Percentiles rank a stretch among this genome's conserved stretches.
These are phyloP conservation scores for Dalbergia cultrata DNA, from an alignment of 306 rosid species.

Conservation along the genomic window DNA sequence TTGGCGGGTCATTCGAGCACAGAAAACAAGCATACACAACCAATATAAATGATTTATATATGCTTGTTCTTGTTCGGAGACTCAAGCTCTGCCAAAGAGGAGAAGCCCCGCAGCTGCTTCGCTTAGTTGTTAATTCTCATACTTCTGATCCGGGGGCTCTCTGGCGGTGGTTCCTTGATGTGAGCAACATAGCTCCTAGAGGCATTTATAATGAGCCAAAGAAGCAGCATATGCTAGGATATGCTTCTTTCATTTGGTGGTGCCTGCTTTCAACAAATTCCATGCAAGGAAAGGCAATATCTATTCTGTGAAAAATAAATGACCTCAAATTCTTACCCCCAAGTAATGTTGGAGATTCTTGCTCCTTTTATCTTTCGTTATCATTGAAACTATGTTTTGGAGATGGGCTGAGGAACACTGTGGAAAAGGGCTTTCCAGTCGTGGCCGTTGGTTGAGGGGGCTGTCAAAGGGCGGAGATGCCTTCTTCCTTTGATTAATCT, in stretches of 20 bases:
- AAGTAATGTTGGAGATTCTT: constrained; percentile 38
- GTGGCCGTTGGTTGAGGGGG: constrained; percentile 13
- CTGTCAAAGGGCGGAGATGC: constrained; percentile 51
- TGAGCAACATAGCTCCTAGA: not conserved
- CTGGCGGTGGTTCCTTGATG: not conserved
- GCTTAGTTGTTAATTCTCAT: constrained; percentile 42
- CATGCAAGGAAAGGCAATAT: constrained; percentile 37
- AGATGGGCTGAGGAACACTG: constrained; percentile 18
- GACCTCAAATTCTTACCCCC: constrained; percentile 30
- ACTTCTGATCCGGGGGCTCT: not conserved
- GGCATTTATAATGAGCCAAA: constrained; percentile 34
- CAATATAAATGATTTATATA: not conserved
- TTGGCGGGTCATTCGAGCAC: constrained; percentile 63
- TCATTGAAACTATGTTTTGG: not conserved
- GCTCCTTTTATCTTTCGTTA: constrained; percentile 16
- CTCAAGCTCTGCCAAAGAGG: constrained; percentile 65
- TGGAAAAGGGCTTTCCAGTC: constrained; percentile 16
- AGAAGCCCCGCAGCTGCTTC: constrained; percentile 69
- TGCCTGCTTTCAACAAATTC: constrained; percentile 56
- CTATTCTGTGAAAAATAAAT: constrained; percentile 31
- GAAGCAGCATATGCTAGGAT: constrained; percentile 64
- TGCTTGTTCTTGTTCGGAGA: not conserved
- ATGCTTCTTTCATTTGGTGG: constrained; percentile 48
- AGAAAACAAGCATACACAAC: not conserved
- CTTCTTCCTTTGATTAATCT: constrained; percentile 24